These are phyloP conservation scores for Saccharomycopsis guyanensis DNA, from an alignment of 805 yeast genomes.

Conservation along the genomic window DNA sequence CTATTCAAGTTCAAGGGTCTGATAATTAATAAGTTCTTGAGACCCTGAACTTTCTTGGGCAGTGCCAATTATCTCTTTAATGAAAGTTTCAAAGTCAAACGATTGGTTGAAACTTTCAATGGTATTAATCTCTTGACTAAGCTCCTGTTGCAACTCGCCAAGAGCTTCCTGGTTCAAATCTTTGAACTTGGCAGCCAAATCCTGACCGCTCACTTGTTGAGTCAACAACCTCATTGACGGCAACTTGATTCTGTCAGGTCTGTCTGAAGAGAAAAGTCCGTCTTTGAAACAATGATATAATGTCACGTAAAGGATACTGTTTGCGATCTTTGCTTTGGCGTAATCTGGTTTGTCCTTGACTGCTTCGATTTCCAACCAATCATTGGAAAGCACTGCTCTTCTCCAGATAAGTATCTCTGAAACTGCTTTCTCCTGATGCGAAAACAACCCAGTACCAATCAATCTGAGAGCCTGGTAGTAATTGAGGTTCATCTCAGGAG, in stretches of 20 bases:
- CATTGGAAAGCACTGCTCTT: conserved; percentile 46
- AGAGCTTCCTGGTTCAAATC: conserved; percentile 21
- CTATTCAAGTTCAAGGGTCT: conserved; percentile 28
- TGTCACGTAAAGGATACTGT: conserved; percentile 41
- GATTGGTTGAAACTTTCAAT: conserved; percentile 24
- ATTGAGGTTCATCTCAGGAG: conserved; percentile 25
- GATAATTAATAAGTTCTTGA: conserved; percentile 31
- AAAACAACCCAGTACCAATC: conserved; percentile 31
- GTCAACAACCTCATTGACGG: conserved; percentile 25
- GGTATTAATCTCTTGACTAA: conserved; percentile 22
- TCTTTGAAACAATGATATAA: conserved; percentile 31
- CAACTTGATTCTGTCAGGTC: conserved; percentile 24
- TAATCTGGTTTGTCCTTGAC: conserved; percentile 33
- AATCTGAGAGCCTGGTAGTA: conserved; percentile 44
- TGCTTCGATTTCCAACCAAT: conserved; percentile 37
- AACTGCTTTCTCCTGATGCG: conserved; percentile 27
- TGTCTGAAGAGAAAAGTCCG: conserved; percentile 24
- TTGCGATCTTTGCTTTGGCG: conserved; percentile 32
- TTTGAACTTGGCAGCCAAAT: conserved; percentile 23
- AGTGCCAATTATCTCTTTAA: conserved; percentile 31
- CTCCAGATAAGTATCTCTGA: conserved; percentile 46
- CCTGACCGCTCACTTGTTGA: conserved; percentile 21
- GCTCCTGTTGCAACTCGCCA: conserved; percentile 22
- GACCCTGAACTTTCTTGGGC: conserved; percentile 32
- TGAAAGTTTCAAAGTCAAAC: conserved; percentile 24